phyloP scores from a whole-genome alignment of 768 basidiomycete genomes.

The Tylopilus rubrobrunneus region DNA sequence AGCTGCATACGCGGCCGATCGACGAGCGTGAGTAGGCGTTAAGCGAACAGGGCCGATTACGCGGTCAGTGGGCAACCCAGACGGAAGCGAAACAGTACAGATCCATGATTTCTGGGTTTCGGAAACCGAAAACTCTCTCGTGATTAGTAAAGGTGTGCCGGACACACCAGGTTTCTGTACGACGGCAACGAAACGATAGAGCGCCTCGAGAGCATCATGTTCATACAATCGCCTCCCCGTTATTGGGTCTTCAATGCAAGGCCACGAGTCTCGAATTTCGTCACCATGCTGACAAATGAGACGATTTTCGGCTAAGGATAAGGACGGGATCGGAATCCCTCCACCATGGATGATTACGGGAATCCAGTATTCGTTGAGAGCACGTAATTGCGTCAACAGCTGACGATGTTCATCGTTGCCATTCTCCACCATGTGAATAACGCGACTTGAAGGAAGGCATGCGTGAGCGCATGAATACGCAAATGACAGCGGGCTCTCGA shows the following conservation, averaged over 20 bases:
- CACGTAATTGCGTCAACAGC: slow-evolving; percentile 41
- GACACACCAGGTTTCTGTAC: slow-evolving; percentile 9
- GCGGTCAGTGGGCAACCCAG: slow-evolving; percentile 37
- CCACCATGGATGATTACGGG: slow-evolving; percentile 37
- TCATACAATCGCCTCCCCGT: slow-evolving; percentile 57
- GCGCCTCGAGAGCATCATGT: slow-evolving; percentile 52
- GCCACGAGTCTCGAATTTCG: slow-evolving; percentile 25
- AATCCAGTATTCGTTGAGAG: slow-evolving; percentile 49
- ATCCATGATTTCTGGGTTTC: slow-evolving; percentile 26
- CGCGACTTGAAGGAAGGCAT: slow-evolving; percentile 44
- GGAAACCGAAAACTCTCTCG: slow-evolving; percentile 21
- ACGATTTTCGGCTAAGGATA: slow-evolving; percentile 35
- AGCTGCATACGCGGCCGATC: too few species aligned
- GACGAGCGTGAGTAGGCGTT: slow-evolving; percentile 51
- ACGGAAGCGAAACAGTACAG: slow-evolving; percentile 50
- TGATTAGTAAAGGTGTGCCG: slow-evolving; percentile 19
- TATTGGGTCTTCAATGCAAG: slow-evolving; percentile 56
- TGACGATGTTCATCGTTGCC: slow-evolving; percentile 54
- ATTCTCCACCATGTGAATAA: slow-evolving; percentile 62
- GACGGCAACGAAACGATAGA: slow-evolving; percentile 48
- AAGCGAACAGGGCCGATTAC: slow-evolving; percentile 44
- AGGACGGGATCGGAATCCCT: slow-evolving; percentile 41
- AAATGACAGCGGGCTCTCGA: slow-evolving; percentile 60
- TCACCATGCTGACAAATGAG: slow-evolving; percentile 48
- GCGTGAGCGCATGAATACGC: slow-evolving; percentile 50